Evolutionary conservation across 768 basidiomycete species (phyloP), one percentile per base, ranked within the genome.

Genomic region (Tylopilus sp.): DNA sequence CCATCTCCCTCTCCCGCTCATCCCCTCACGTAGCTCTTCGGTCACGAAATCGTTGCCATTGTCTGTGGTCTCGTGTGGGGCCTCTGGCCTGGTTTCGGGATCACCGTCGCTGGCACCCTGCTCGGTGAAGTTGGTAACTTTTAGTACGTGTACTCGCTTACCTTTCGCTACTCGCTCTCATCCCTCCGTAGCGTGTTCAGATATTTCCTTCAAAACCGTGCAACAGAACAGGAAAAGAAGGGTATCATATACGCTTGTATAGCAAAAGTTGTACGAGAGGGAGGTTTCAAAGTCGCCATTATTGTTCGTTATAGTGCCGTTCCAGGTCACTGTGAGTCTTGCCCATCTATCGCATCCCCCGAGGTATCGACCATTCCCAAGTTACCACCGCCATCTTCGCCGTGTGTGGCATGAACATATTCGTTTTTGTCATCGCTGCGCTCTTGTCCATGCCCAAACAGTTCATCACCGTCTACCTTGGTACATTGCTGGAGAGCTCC

Each of bases 11-110:
- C 9, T 35, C 18, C 15, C 11, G 40, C 42, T 58, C 40, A 68
- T 26, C 40, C 13, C 8, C 31, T 31, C 50, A 4, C 55, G 3
- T 59, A 89, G 79, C 79, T 95, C 17, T 94, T 94, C 61, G 94
- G 94, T 6, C 93, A 95, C 56, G 94, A 95, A 75, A 88, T 95
- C 50, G 76, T 95, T 36, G 89, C 90, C 21, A 79, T 95, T 31
- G 74, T 95, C 7, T 92, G 91, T 60, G 94, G 94, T 17, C 68
- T 95, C 30, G 89, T 95, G 3, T 97, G 91, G 91, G 92, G 91
- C 3, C 73, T 94, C 2, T 86, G 94, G 78, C 62, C 78, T 21
- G 94, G 93, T 3, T 95, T 95, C 59, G 94, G 71, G 0, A 95
- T 97, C 61, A 89, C 91, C 17, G 80, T 80, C 3, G 88, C 83